Evolutionary conservation across 1,139 yeast species (phyloP), one percentile per base, ranked within the genome.

Genomic region (Eremothecium cymbalariae): DNA sequence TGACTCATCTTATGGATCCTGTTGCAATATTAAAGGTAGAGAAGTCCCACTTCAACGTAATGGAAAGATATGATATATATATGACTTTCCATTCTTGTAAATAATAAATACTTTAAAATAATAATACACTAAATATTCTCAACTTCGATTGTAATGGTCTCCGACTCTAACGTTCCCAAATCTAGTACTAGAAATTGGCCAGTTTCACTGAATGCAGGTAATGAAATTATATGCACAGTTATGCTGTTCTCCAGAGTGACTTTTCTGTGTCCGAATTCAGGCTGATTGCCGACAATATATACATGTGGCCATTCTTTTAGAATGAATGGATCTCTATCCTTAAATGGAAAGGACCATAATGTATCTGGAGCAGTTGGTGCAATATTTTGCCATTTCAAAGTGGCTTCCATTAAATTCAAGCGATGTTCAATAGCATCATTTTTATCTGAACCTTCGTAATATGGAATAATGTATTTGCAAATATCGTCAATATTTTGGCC

Each of bases 361-460:
- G 99, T 93, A 51, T 90, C 98, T 0, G 99, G 99, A 1, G 95
- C 94, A 0, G 97, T 86, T 2, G 98, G 98, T 0, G 85, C 79
- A 24, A 84, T 65, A 48, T 84, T 84, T 47, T 85, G 90, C 95
- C 96, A 90, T 35, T 66, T 62, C 25, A 93, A 56, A 1, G 83
- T 79, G 6, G 76, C 68, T 45, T 77, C 81, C 65, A 86, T 69
- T 45, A 85, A 63, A 16, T 70, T 67, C 11, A 75, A 46, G 34
- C 78, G 51, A 11, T 60, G 54, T 9, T 62, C 60, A 4, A 60
- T 59, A 8, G 54, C 45, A 18, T 45, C 51, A 9, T 43, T 42
- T 13, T 52, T 50, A 6, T 42, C 28, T 27, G 41, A 28, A 18
- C 45, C 51, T 3, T 46, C 34, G 5, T 45, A 45, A 15, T 52